Base-by-base conservation (phyloP, 164 flowering plant species). In the Magnolia changhungtana region DNA sequence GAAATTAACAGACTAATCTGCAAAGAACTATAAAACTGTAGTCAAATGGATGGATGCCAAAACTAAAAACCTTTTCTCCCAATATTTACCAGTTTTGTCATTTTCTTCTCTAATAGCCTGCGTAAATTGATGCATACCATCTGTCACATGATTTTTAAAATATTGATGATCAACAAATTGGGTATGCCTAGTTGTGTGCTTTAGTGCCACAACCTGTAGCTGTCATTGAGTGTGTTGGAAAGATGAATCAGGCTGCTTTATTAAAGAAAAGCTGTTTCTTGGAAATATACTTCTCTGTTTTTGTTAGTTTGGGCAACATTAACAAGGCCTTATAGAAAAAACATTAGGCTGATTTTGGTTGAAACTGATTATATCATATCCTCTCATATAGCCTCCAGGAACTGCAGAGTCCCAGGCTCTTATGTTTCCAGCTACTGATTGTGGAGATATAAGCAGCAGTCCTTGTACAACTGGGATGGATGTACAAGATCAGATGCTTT, bases 361-460 rank as follows among this genome's bases (percentile, higher is more conserved):
- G 66, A 72, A 68, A 74, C 82, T 78, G 23, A 81, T 80, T 37
- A 13, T 75, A 8, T 55, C 37, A 21, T 18, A 71, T 84, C 82
- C 14, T 82, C 61, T 83, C 65, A 67, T 86, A 81, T 82, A 96
- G 99, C 98, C 98, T 77, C 99, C 99, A 85, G 98, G 98, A 78
- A 89, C 95, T 74, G 92, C 94, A 50, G 98, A 94, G 80, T 90
- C 98, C 0, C 95, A 92, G 77, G 87, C 88, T 78, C 81, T 90
- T 75, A 80, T 85, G 78, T 85, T 90, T 86, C 78, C 98, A 80
- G 85, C 83, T 63, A 81, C 88, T 52, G 98, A 96, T 75, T 80
- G 85, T 86, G 92, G 86, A 73, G 97, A 92, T 83, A 83, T 86
- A 50, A 85, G 82, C 74, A 83, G 84, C 82, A 96, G 96, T 85